Conservation (phyloP, 345 rosid genomes). For the Salix purpurea region DNA sequence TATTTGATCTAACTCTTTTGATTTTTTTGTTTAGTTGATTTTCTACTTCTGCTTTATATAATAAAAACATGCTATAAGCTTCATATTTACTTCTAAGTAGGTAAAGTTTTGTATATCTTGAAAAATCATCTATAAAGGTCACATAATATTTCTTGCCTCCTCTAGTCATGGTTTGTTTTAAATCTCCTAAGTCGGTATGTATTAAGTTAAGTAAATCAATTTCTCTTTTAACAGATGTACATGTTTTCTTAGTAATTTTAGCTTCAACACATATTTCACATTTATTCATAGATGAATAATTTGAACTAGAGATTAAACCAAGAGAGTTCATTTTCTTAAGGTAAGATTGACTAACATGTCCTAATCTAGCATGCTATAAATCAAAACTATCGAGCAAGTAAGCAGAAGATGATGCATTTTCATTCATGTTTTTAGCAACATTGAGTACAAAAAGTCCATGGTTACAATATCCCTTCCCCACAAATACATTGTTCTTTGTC, state of each 20-base stretch:
- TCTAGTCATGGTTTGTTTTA: no score
- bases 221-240: no score
- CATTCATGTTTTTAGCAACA: background rate
- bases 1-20: no score
- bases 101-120: background rate
- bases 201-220: no score
- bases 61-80: no score
- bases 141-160: background rate
- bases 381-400: conserved; percentile 1
- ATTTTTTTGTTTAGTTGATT: no score
- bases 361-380: conserved; percentile 2
- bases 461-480: background rate
- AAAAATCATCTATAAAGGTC: background rate
- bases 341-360: background rate
- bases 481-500: background rate
- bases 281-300: no score
- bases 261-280: no score
- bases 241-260: no score
- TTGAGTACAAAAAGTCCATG: background rate
- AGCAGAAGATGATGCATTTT: background rate
- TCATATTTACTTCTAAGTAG: background rate
- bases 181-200: no score
- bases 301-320: background rate
- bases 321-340: background rate
- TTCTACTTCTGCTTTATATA: background rate